Conservation (phyloP, 345 rosid genomes). For the Dovyalis caffra region DNA sequence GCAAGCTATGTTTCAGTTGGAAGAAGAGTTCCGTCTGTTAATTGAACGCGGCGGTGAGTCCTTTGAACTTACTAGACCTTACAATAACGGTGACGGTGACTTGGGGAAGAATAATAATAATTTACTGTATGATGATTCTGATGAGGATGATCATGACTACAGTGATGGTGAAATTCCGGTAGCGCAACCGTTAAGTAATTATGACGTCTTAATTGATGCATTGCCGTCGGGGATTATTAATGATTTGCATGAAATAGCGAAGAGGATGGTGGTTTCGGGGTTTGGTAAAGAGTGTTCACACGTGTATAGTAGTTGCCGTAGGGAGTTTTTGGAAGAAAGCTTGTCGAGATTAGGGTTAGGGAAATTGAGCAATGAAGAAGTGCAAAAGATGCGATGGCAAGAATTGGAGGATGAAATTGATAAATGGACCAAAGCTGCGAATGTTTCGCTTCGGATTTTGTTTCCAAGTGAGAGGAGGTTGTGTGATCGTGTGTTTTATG, state of each 20-base stretch:
- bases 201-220: conserved; percentile 78
- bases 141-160: conserved; percentile 45
- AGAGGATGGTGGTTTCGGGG: conserved; percentile 82
- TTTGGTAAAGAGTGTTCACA: conserved; percentile 71
- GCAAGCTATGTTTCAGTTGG: conserved; percentile 80
- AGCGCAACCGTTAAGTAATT: conserved; percentile 75
- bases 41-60: conserved; percentile 78
- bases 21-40: conserved; percentile 70
- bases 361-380: conserved; percentile 77
- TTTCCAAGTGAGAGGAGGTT: conserved; percentile 94
- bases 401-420: conserved; percentile 82
- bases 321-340: conserved; percentile 86
- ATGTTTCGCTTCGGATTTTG: conserved; percentile 67
- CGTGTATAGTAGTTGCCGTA: conserved; percentile 71
- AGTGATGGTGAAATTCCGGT: conserved; percentile 58
- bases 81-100: conserved; percentile 15
- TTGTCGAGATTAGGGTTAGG: conserved; percentile 67
- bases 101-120: background rate
- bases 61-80: conserved; percentile 33
- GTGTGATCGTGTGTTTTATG: conserved; percentile 79
- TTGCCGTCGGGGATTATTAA: conserved; percentile 73
- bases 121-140: conserved; percentile 31
- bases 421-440: conserved; percentile 80
- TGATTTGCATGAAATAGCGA: conserved; percentile 84
- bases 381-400: conserved; percentile 72